These are phyloP conservation scores for Cercospora brassicicola DNA, from an alignment of 2,329 filamentous ascomycete species.

Conservation along the genomic window DNA sequence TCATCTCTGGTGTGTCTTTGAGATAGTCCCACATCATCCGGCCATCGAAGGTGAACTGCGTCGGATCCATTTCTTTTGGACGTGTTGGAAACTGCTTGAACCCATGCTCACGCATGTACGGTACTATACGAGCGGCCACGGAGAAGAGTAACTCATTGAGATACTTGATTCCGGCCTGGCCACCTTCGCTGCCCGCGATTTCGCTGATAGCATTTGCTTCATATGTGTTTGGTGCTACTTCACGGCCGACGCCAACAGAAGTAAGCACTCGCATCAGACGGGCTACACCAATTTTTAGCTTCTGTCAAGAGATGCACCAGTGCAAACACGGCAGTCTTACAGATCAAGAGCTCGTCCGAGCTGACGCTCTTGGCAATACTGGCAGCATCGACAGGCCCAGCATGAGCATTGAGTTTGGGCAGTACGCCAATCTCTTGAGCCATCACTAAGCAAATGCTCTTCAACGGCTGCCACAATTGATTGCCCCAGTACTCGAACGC, in stretches of 20 bases:
- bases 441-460: constrained; percentile 19
- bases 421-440: constrained; percentile 15
- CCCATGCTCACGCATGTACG: constrained; percentile 18
- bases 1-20: constrained; percentile 16
- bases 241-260: constrained; percentile 8
- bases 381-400: background rate
- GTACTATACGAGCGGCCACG: constrained; percentile 12
- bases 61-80: constrained; percentile 16
- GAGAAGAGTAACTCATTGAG: constrained; percentile 16
- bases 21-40: constrained; percentile 16
- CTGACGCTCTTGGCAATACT: background rate
- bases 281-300: constrained; percentile 2
- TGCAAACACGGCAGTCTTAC: background rate
- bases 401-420: constrained; percentile 9
- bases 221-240: constrained; percentile 13
- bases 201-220: constrained; percentile 10
- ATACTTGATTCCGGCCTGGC: constrained; percentile 15
- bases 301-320: background rate
- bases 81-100: constrained; percentile 15
- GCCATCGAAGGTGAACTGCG: constrained; percentile 15
- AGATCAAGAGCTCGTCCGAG: constrained; percentile 8
- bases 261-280: constrained; percentile 19
- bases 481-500: constrained; percentile 15
- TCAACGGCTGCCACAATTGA: constrained; percentile 12
- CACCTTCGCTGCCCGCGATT: constrained; percentile 12